phyloP scores from a whole-genome alignment of 1,284 basidiomycete species.

The Apiotrichum domesticum region DNA sequence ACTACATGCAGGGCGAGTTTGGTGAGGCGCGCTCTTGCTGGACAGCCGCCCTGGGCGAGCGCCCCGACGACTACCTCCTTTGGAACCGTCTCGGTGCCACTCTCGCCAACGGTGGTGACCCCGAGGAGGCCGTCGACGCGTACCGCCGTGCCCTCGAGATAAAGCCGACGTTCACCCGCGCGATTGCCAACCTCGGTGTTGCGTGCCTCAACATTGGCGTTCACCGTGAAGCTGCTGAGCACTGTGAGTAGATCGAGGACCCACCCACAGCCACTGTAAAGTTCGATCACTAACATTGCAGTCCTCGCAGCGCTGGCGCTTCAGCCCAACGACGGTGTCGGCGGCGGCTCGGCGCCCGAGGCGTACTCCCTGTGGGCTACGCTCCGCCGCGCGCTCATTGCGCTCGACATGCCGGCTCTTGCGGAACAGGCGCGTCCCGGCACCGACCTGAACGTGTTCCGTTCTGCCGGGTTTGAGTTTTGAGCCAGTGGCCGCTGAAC shows the following conservation, averaged over 20 bases:
- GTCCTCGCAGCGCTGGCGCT: constrained; percentile 83
- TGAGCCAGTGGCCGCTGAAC: constrained; percentile 31
- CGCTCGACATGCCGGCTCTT: constrained; percentile 58
- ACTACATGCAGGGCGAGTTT: constrained; percentile 62
- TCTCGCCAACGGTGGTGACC: constrained; percentile 87
- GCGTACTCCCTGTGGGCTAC: constrained; percentile 81
- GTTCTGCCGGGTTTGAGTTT: constrained; percentile 77
- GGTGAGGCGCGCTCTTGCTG: constrained; percentile 71
- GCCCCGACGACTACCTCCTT: constrained; percentile 82
- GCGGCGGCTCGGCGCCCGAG: constrained; percentile 25
- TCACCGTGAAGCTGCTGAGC: constrained; percentile 92
- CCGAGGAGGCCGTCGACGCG: constrained; percentile 91
- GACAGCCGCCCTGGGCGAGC: constrained; percentile 68
- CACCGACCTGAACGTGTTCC: constrained; percentile 62
- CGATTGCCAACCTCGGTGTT: constrained; percentile 95
- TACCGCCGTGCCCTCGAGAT: constrained; percentile 90
- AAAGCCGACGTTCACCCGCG: constrained; percentile 91
- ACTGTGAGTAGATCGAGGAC: constrained; percentile 50
- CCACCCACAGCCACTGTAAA: not conserved
- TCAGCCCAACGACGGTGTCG: constrained; percentile 52
- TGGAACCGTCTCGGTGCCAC: constrained; percentile 97
- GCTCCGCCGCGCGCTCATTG: constrained; percentile 71
- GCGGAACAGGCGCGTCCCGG: constrained; percentile 52
- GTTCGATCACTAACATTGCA: constrained; percentile 3
- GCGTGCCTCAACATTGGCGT: constrained; percentile 95